A percentile compares a stretch with the other conserved stretches of the same genome.
Conservation (phyloP, 2,329 filamentous ascomycete species). For the Penicillium frequentans region DNA sequence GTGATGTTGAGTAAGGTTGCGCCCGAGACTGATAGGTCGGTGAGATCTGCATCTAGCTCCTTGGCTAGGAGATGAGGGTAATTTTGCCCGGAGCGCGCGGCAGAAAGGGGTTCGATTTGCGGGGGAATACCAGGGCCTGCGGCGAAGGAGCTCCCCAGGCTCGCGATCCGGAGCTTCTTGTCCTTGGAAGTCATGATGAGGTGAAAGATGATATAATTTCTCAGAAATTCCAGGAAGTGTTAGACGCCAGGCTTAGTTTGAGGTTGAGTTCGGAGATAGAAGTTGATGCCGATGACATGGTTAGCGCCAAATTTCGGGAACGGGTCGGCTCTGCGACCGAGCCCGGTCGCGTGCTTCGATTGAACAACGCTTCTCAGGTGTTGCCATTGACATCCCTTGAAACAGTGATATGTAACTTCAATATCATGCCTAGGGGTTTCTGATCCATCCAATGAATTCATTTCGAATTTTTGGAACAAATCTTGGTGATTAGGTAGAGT, state of each 20-base stretch:
- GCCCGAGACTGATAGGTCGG: constrained; percentile 14
- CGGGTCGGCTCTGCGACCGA: background rate
- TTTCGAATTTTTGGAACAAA: no score
- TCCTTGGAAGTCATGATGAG: background rate
- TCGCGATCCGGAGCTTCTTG: constrained; percentile 11
- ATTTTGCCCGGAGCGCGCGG: constrained; percentile 16
- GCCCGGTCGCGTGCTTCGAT: background rate
- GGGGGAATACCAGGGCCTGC: constrained; percentile 16
- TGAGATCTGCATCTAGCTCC: constrained; percentile 12
- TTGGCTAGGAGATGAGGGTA: constrained; percentile 15
- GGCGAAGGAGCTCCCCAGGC: constrained; percentile 17
- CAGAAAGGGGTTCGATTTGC: constrained; percentile 11
- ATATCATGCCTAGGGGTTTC: background rate
- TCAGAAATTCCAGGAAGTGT: background rate
- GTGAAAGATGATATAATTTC: no score
- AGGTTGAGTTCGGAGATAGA: background rate
- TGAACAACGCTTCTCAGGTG: no score
- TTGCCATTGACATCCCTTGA: background rate
- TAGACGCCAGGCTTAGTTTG: background rate
- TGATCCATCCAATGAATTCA: background rate
- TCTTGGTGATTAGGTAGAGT: no score
- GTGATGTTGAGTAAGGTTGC: constrained; percentile 19
- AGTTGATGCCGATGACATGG: background rate
- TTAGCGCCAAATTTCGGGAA: background rate
- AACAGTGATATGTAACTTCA: background rate